Evolutionary conservation across 2,329 filamentous ascomycete species (phyloP).

Genomic region (Hymenoscyphus occultus): DNA sequence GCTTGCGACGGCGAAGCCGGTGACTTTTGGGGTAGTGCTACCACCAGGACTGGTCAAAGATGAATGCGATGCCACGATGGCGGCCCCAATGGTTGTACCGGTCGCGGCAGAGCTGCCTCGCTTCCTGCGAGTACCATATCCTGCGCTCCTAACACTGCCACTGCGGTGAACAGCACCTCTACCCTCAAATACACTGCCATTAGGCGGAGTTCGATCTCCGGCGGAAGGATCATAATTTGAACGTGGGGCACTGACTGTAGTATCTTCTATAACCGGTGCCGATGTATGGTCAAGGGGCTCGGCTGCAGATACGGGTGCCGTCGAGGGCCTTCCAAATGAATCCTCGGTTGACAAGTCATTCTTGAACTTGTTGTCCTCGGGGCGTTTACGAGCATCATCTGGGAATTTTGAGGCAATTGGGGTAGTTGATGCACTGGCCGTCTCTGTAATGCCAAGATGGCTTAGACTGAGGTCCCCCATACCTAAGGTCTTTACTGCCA

Average conservation of each 20-base stretch:
- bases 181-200: conserved; percentile 62
- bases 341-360: conserved; percentile 24
- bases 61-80: conserved; percentile 66
- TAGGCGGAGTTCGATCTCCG: conserved; percentile 64
- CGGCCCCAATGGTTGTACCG: conserved; percentile 61
- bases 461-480: conserved; percentile 85
- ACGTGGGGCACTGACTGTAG: conserved; percentile 38
- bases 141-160: conserved; percentile 64
- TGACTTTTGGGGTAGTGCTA: conserved; percentile 67
- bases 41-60: conserved; percentile 62
- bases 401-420: conserved; percentile 55
- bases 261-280: conserved; percentile 28
- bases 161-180: conserved; percentile 52
- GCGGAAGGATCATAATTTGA: conserved; percentile 51
- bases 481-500: conserved; percentile 84
- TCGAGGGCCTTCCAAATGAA: conserved; percentile 10
- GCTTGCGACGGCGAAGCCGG: conserved; percentile 92
- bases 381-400: conserved; percentile 37
- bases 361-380: neutral
- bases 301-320: conserved; percentile 11
- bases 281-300: conserved; percentile 26
- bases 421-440: conserved; percentile 51
- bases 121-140: conserved; percentile 59
- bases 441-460: conserved; percentile 75
- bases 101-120: conserved; percentile 75